These are phyloP conservation scores for Polyplosphaeria fusca DNA, from an alignment of 495 filamentous ascomycete species.

Conservation along the genomic window DNA sequence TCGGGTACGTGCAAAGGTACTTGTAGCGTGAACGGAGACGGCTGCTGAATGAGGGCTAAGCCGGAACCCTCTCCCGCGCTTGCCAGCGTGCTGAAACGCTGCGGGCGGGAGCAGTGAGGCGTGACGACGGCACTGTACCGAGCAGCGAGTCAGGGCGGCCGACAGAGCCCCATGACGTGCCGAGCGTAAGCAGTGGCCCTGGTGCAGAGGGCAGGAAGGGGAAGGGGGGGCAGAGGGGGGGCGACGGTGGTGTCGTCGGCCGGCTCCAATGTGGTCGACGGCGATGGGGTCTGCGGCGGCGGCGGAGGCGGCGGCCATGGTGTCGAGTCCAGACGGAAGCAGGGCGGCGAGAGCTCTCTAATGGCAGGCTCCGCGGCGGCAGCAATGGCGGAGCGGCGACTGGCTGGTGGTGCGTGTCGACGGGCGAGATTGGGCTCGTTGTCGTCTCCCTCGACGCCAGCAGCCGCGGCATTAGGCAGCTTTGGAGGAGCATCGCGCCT, in stretches of 20 bases:
- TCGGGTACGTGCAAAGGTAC: too few species aligned
- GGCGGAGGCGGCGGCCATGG: too few species aligned
- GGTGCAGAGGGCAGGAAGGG: too few species aligned
- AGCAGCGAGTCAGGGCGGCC: slow-evolving; percentile 8
- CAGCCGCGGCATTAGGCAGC: slow-evolving; percentile 14
- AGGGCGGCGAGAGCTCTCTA: slow-evolving; percentile 6
- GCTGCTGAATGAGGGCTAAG: slow-evolving; percentile 22
- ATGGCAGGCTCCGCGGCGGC: neutral
- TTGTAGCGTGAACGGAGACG: slow-evolving; percentile 15
- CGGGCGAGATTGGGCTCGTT: neutral
- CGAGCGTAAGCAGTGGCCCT: neutral
- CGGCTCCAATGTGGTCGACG: slow-evolving; percentile 3
- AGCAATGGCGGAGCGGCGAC: slow-evolving; percentile 2
- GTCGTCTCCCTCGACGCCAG: neutral
- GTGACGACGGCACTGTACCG: neutral
- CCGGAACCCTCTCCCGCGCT: slow-evolving; percentile 17
- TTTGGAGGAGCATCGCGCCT: slow-evolving; percentile 19
- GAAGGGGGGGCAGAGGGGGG: too few species aligned
- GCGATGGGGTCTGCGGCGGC: neutral
- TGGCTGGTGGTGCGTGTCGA: neutral
- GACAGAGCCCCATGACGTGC: slow-evolving; percentile 4
- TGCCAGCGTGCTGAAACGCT: slow-evolving; percentile 22
- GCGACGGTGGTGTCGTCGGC: too few species aligned
- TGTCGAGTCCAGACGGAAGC: too few species aligned
- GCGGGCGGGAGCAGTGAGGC: neutral